Percentiles rank a stretch among this genome's conserved stretches.
phyloP scores from a whole-genome alignment of 108 stramenopile species.

The Skeletonema marinoi region DNA sequence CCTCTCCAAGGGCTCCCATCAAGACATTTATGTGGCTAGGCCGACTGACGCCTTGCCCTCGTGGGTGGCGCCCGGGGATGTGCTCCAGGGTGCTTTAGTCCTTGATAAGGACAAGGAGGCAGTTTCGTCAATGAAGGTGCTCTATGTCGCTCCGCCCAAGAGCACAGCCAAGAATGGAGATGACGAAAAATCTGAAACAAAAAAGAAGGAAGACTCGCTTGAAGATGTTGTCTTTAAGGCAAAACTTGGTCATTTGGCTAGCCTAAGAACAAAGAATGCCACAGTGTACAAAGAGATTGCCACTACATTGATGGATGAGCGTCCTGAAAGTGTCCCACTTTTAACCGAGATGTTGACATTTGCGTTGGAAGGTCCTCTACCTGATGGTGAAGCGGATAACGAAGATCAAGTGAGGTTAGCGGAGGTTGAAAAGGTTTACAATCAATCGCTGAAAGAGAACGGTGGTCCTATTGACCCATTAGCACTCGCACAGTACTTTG shows the following conservation, averaged over 20 bases:
- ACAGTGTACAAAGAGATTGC: slow-evolving; percentile 26
- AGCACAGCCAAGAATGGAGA: slow-evolving; percentile 17
- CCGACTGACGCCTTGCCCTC: slow-evolving; percentile 36
- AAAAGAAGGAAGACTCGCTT: slow-evolving; percentile 17
- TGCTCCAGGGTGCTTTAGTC: slow-evolving; percentile 24
- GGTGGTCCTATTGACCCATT: slow-evolving; percentile 37
- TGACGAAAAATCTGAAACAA: slow-evolving; percentile 21
- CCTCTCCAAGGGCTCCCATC: slow-evolving; percentile 25
- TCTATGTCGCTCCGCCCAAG: slow-evolving; percentile 25
- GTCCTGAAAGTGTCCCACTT: slow-evolving; percentile 28
- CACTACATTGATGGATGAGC: slow-evolving; percentile 23
- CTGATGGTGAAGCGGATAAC: slow-evolving; percentile 18
- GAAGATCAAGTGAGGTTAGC: slow-evolving; percentile 15
- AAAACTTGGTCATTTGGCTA: slow-evolving; percentile 23
- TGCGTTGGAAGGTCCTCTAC: slow-evolving; percentile 24
- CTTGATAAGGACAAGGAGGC: slow-evolving; percentile 35
- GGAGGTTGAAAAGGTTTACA: slow-evolving; percentile 27
- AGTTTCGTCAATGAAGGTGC: slow-evolving; percentile 24
- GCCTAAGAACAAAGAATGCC: slow-evolving; percentile 18
- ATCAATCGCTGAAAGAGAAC: slow-evolving; percentile 10
- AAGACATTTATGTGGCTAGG: slow-evolving; percentile 44
- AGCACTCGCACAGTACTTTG: slow-evolving; percentile 39
- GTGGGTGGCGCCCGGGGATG: slow-evolving; percentile 45
- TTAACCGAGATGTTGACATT: slow-evolving; percentile 31
- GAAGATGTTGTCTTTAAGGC: slow-evolving; percentile 33